A percentile compares a stretch with the other conserved stretches of the same genome.
These are phyloP conservation scores for Gyromitra esculenta DNA, from an alignment of 2,329 filamentous ascomycete species.

Conservation along the genomic window DNA sequence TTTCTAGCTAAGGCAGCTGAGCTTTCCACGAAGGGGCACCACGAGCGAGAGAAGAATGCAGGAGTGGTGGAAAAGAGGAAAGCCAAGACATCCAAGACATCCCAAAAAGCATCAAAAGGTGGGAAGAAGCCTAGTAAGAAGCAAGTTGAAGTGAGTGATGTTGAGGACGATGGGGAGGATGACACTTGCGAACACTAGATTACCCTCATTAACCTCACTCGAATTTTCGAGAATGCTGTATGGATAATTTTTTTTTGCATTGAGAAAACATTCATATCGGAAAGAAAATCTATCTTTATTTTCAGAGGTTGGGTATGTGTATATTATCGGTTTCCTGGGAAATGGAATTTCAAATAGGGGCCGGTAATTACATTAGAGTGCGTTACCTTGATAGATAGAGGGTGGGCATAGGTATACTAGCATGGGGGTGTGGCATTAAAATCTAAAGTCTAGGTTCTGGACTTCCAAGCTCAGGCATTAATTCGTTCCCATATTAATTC, in stretches of 20 bases:
- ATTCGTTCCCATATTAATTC: neutral
- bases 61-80: constrained; percentile 81
- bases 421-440: neutral
- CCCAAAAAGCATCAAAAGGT: constrained; percentile 57
- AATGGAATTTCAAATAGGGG: neutral
- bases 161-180: constrained; percentile 3
- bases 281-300: neutral
- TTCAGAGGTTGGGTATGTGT: constrained; percentile 1
- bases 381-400: neutral
- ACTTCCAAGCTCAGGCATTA: neutral
- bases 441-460: constrained; percentile 2
- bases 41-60: constrained; percentile 78
- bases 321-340: constrained; percentile 9
- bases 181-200: constrained; percentile 35
- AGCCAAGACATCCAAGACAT: constrained; percentile 68
- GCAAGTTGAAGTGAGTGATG: constrained; percentile 52
- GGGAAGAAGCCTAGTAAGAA: constrained; percentile 47
- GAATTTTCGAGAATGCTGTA: neutral
- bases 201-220: neutral
- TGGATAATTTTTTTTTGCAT: too few relatives aligned
- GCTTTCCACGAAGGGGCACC: constrained; percentile 73
- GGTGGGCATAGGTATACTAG: neutral
- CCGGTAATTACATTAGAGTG: neutral
- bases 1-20: constrained; percentile 68
- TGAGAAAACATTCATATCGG: too few relatives aligned